Conservation (phyloP, 78 protist species). For the Dictyostelium intermedium region DNA sequence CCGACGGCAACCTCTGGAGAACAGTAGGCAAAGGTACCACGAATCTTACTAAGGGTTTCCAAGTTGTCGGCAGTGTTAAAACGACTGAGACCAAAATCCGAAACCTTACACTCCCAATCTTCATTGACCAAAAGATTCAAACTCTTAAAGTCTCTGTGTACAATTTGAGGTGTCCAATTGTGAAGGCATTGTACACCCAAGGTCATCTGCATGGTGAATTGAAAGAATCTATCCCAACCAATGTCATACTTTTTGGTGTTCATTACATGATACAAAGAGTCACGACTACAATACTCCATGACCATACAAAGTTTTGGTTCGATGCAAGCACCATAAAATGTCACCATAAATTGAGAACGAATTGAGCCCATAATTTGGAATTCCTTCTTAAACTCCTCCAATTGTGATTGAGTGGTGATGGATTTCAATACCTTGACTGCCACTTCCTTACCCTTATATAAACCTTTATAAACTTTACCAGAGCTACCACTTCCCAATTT, state of each 20-base stretch:
- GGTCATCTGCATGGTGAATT: slow-evolving; percentile 70
- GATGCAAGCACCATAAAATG: slow-evolving; percentile 70
- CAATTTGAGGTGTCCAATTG: slow-evolving; percentile 66
- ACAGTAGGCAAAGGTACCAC: slow-evolving; percentile 80
- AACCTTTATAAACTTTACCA: slow-evolving; percentile 78
- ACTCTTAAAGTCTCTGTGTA: slow-evolving; percentile 80
- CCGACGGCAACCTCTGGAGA: slow-evolving; percentile 82
- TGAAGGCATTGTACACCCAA: slow-evolving; percentile 71
- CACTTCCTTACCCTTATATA: slow-evolving; percentile 74
- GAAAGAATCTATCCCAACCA: slow-evolving; percentile 73
- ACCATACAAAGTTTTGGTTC: slow-evolving; percentile 80
- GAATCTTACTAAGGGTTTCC: slow-evolving; percentile 70
- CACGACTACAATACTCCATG: slow-evolving; percentile 77
- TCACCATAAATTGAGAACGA: slow-evolving; percentile 61
- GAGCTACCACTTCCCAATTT: slow-evolving; percentile 72
- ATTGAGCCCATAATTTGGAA: slow-evolving; percentile 82
- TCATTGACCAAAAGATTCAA: slow-evolving; percentile 75
- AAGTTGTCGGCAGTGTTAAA: slow-evolving; percentile 74
- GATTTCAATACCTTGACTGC: slow-evolving; percentile 78
- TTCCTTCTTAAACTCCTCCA: slow-evolving; percentile 76
- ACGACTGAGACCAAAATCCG: slow-evolving; percentile 77
- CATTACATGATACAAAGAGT: slow-evolving; percentile 78
- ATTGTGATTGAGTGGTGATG: slow-evolving; percentile 40
- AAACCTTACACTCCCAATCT: slow-evolving; percentile 79
- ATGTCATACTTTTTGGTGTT: slow-evolving; percentile 64